Conservation (phyloP, 2,329 filamentous ascomycete genomes). For the Fonsecaea erecta region DNA sequence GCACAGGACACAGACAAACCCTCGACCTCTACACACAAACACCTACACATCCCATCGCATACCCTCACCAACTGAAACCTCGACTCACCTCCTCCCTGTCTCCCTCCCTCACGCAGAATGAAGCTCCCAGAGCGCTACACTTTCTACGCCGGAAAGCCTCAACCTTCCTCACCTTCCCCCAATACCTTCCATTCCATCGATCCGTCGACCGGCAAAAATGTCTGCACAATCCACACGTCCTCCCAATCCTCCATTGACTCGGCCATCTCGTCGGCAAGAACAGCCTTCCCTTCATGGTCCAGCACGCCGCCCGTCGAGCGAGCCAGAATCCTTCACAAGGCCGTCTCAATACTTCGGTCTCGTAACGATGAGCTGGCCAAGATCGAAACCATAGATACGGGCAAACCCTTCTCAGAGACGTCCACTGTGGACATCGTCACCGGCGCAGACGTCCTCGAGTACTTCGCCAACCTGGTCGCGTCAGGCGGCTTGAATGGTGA, state of each 20-base stretch:
- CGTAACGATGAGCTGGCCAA: conserved; percentile 79
- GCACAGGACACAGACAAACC: not conserved
- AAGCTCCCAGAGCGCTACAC: conserved; percentile 58
- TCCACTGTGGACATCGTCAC: conserved; percentile 81
- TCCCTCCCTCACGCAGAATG: conserved; percentile 14
- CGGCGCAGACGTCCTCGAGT: conserved; percentile 83
- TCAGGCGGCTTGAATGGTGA: conserved; percentile 81
- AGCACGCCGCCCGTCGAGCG: conserved; percentile 74
- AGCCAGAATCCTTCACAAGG: conserved; percentile 76
- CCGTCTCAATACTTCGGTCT: conserved; percentile 72
- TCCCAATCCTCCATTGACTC: conserved; percentile 70
- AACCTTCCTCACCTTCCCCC: conserved; percentile 55
- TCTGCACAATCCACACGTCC: conserved; percentile 74
- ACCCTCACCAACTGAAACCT: not conserved
- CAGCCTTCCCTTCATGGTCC: conserved; percentile 77
- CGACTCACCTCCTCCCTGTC: not conserved
- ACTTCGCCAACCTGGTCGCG: conserved; percentile 79
- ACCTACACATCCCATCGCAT: not conserved
- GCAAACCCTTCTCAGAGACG: conserved; percentile 84
- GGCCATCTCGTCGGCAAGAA: conserved; percentile 71
- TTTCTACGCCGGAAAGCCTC: conserved; percentile 74
- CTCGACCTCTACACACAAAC: not conserved
- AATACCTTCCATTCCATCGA: conserved; percentile 73
- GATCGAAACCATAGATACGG: conserved; percentile 82
- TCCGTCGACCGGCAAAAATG: conserved; percentile 69